phyloP scores from a whole-genome alignment of 2,329 filamentous ascomycete genomes.

The Tolypocladium album region DNA sequence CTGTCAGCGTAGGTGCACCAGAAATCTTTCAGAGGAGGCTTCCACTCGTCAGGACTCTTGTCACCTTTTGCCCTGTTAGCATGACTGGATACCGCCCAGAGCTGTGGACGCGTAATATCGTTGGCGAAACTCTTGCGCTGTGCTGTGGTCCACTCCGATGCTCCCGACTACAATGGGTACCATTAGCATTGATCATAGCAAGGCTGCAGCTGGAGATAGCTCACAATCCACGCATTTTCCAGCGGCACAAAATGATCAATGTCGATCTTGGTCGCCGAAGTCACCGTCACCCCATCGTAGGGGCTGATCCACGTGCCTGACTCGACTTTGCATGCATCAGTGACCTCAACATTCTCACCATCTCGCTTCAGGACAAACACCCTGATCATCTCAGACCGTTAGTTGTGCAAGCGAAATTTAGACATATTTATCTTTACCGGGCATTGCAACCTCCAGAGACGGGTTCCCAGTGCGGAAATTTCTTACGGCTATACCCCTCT shows the following conservation, averaged over 20 bases:
- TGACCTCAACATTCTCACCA: constrained; percentile 50
- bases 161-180: constrained; percentile 47
- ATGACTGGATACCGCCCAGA: constrained; percentile 68
- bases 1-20: constrained; percentile 69
- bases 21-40: constrained; percentile 57
- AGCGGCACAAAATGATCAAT: constrained; percentile 80
- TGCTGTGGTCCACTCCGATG: constrained; percentile 57
- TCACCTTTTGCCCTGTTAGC: constrained; percentile 68
- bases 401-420: background rate
- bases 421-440: constrained; percentile 22
- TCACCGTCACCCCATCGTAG: constrained; percentile 66
- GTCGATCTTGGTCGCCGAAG: constrained; percentile 58
- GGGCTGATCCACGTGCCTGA: constrained; percentile 61
- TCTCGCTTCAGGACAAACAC: constrained; percentile 67
- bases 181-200: background rate
- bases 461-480: constrained; percentile 64
- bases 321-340: constrained; percentile 49
- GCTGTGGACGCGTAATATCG: constrained; percentile 63
- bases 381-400: constrained; percentile 10
- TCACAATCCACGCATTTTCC: constrained; percentile 67
- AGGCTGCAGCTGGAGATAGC: constrained; percentile 9
- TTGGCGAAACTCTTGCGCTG: constrained; percentile 64
- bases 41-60: constrained; percentile 63
- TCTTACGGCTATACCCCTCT: constrained; percentile 49
- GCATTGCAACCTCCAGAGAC: constrained; percentile 60